Conservation (phyloP, 306 rosid genomes). For the Vachellia collinsii region DNA sequence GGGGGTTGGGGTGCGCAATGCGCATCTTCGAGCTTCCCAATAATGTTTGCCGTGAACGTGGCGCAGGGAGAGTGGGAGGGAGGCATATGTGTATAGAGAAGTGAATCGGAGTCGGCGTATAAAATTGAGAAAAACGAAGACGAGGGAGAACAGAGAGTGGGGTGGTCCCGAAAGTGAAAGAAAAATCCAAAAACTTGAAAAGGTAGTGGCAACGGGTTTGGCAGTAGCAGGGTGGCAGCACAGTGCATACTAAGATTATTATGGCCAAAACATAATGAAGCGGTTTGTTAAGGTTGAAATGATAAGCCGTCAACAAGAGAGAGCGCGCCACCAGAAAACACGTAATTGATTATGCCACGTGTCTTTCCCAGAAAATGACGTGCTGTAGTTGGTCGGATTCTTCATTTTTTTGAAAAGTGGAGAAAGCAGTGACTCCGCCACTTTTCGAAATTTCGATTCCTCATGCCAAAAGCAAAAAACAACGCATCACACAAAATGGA, state of each 20-base stretch:
- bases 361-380: conserved; percentile 26
- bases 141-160: not conserved
- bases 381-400: conserved; percentile 38
- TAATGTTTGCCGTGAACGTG: conserved; percentile 41
- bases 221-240: conserved; percentile 3
- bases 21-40: conserved; percentile 47
- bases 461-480: not conserved
- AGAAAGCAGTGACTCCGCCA: not conserved
- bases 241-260: not conserved
- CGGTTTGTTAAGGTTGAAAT: conserved; percentile 29
- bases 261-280: not conserved
- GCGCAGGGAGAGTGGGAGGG: conserved; percentile 42
- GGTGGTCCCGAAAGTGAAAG: conserved; percentile 37
- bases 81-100: conserved; percentile 28
- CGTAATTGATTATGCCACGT: conserved; percentile 33
- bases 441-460: conserved; percentile 32
- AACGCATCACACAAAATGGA: not conserved
- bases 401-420: conserved; percentile 14
- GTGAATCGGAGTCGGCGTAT: not conserved
- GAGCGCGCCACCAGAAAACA: conserved; percentile 25
- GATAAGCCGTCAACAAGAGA: not conserved
- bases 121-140: not conserved
- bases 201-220: not conserved
- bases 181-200: conserved; percentile 29
- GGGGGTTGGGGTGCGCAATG: conserved; percentile 42